A percentile compares a stretch with the other conserved stretches of the same genome.
phyloP scores from a whole-genome alignment of 1,284 basidiomycete species.

The Mycosarcoma mackinlayi region DNA sequence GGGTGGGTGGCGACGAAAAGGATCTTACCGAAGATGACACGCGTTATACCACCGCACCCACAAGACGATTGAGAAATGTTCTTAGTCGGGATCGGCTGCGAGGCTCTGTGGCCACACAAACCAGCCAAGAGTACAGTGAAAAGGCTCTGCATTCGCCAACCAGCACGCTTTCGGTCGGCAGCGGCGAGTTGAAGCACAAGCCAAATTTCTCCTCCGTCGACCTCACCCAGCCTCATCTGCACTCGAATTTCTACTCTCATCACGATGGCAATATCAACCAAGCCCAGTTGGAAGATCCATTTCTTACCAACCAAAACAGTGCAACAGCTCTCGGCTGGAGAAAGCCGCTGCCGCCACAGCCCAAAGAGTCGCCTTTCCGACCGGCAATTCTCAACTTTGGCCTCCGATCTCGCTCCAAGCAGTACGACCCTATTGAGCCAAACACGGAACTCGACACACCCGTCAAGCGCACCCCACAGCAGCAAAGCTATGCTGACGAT shows the following conservation, averaged over 20 bases:
- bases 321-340: background rate
- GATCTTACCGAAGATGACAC: background rate
- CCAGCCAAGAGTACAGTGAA: background rate
- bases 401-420: slow-evolving; percentile 31
- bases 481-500: background rate
- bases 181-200: slow-evolving; percentile 32
- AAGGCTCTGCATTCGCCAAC: slow-evolving; percentile 15
- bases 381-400: slow-evolving; percentile 29
- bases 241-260: background rate
- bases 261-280: background rate
- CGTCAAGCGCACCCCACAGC: slow-evolving; percentile 6
- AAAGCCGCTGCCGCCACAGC: slow-evolving; percentile 35
- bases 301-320: background rate
- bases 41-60: slow-evolving; percentile 8
- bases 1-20: slow-evolving; percentile 23
- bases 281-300: slow-evolving; percentile 13
- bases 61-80: slow-evolving; percentile 13
- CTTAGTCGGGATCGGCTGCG: slow-evolving; percentile 18
- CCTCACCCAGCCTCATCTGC: background rate
- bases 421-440: slow-evolving; percentile 19
- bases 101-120: background rate
- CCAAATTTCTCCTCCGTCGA: slow-evolving; percentile 20
- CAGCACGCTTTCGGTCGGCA: slow-evolving; percentile 27
- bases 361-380: slow-evolving; percentile 36
- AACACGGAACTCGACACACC: slow-evolving; percentile 16